Base-by-base conservation (phyloP, 2,329 filamentous ascomycete species). In the Cytospora piceicola region DNA sequence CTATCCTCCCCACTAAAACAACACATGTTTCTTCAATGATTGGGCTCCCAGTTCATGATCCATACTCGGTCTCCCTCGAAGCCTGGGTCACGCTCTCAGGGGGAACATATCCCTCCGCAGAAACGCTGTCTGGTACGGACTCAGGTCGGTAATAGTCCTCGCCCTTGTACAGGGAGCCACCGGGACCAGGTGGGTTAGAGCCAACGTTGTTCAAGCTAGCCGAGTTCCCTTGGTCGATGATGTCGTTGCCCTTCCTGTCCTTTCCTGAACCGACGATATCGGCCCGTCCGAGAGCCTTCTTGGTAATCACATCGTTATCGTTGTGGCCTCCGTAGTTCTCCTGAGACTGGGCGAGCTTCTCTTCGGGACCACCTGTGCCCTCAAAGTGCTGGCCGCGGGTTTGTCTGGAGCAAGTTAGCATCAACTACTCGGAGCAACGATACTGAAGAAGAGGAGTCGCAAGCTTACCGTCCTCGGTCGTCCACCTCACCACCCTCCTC, bases 401-500 rank as follows among this genome's bases (percentile, higher is more conserved):
- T 78, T 81, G 77, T 66, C 81, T 83, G 36, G 1, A 7, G 30
- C 58, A 15, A 67, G 67, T 73, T 58, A 72, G 68, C n/a, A 39
- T 49, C 55, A 34, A 14, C 6, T 55, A 20, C 7, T 34, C 27
- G 12, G n/a, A 32, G 53, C 22, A 27, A 12, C 24, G 12, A 49
- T 4, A 4, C 17, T 3, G 14, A 0, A 57, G 27, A 36, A 12
- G 17, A 20, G 7, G 17, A 20, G 7, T 24, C 8, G 34, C 3
- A 24, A 11, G 42, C 77, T 69, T 76, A 81, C 82, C 80, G 76
- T 67, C 81, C 81, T 20, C 75, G 78, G 46, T 78, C 77, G 63
- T 83, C 81, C 0, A 80, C 67, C 8, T 76, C 74, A 20, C 81
- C 81, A 32, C 80, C 81, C 71, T 83, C 80, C 65, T 77, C 76